Conservation (phyloP, 176 grass and related monocot species). For the Hyparrhenia diplandra region DNA sequence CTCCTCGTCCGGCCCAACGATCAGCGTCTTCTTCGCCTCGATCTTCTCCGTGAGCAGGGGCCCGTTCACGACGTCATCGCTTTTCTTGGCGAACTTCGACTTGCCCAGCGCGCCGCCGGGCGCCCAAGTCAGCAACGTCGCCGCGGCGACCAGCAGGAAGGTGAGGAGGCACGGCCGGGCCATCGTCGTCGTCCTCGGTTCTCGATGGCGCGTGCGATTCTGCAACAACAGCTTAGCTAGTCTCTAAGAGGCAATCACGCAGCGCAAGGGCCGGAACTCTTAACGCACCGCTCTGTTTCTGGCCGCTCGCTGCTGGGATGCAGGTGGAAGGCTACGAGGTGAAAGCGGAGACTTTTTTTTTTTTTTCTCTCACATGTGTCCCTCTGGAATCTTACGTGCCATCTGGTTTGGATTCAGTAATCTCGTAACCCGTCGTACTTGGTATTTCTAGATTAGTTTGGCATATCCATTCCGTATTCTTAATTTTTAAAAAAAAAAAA, state of each 20-base stretch:
- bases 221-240: background rate
- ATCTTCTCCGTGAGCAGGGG: slow-evolving; percentile 61
- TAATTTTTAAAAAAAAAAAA: too few relatives aligned
- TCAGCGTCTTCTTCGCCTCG: slow-evolving; percentile 44
- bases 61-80: slow-evolving; percentile 53
- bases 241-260: background rate
- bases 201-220: background rate
- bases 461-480: too few relatives aligned
- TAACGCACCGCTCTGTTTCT: slow-evolving; percentile 4
- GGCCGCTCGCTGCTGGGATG: background rate
- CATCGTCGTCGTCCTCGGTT: slow-evolving; percentile 15
- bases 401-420: too few relatives aligned
- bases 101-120: background rate
- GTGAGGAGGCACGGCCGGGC: background rate
- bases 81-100: slow-evolving; percentile 35
- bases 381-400: too few relatives aligned
- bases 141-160: slow-evolving; percentile 7
- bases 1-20: slow-evolving; percentile 55
- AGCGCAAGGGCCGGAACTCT: slow-evolving; percentile 1
- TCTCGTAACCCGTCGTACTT: too few relatives aligned
- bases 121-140: background rate
- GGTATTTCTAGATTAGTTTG: too few relatives aligned
- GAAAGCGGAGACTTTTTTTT: slow-evolving; percentile 9
- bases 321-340: slow-evolving; percentile 5
- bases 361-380: too few relatives aligned